Conservation (phyloP, 805 yeast genomes). For the Suhomyces emberorum region DNA sequence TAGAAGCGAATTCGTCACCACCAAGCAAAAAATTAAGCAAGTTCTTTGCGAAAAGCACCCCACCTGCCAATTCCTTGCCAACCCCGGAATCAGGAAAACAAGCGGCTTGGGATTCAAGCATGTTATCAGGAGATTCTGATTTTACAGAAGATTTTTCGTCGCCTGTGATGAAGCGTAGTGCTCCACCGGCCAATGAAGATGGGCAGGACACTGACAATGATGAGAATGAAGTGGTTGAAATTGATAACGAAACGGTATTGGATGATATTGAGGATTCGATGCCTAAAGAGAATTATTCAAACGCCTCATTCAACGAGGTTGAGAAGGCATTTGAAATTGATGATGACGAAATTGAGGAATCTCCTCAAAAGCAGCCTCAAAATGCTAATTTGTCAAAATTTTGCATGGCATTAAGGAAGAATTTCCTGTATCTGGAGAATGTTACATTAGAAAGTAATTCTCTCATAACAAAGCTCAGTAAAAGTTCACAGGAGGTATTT, state of each 20-base stretch:
- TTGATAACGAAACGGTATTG: background rate
- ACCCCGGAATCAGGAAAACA: constrained; percentile 3
- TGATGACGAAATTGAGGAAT: constrained; percentile 40
- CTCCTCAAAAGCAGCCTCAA: constrained; percentile 29
- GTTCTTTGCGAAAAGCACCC: constrained; percentile 8
- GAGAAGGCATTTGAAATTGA: background rate
- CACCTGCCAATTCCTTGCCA: constrained; percentile 13
- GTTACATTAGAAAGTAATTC: background rate
- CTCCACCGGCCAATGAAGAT: constrained; percentile 2
- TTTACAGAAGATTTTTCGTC: constrained; percentile 30
- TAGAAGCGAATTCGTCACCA: constrained; percentile 4
- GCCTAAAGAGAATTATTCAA: background rate
- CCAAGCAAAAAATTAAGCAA: constrained; percentile 9
- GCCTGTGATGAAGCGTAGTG: constrained; percentile 12
- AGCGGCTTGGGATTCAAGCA: constrained; percentile 12
- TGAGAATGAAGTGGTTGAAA: background rate
- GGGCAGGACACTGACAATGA: constrained; percentile 4
- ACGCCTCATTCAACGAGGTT: background rate
- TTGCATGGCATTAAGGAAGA: constrained; percentile 17
- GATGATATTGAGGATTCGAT: constrained; percentile 8
- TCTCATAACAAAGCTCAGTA: background rate
- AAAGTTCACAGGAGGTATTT: background rate
- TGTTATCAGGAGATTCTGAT: constrained; percentile 28
- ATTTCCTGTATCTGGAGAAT: constrained; percentile 15
- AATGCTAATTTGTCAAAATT: constrained; percentile 5